Conservation (phyloP, 2,329 filamentous ascomycete species). For the Tympanopsis confertula region DNA sequence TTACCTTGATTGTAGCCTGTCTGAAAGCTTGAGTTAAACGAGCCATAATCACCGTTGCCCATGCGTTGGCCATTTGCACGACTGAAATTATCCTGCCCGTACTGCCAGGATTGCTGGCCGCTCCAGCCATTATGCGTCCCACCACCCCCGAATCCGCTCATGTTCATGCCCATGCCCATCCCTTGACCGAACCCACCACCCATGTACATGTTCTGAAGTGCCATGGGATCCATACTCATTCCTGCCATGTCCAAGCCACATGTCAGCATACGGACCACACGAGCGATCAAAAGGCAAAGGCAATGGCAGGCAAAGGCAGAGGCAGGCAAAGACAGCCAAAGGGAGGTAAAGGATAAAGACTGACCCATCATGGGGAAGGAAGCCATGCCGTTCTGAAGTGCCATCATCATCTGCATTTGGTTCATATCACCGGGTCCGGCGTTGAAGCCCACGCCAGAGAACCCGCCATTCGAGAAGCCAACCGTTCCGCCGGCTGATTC, state of each 20-base stretch:
- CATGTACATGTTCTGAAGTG: slow-evolving; percentile 69
- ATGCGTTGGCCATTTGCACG: slow-evolving; percentile 73
- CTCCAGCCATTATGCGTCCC: slow-evolving; percentile 71
- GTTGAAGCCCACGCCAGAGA: slow-evolving; percentile 46
- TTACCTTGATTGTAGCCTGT: slow-evolving; percentile 76
- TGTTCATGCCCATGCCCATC: slow-evolving; percentile 73
- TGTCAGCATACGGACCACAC: slow-evolving; percentile 16
- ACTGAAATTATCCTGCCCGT: slow-evolving; percentile 82
- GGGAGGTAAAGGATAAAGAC: slow-evolving; percentile 18
- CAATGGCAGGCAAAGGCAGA: slow-evolving; percentile 3
- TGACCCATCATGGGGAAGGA: slow-evolving; percentile 77
- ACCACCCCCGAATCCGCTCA: slow-evolving; percentile 58
- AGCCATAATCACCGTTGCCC: slow-evolving; percentile 70
- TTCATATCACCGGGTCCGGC: slow-evolving; percentile 54
- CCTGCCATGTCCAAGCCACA: slow-evolving; percentile 54
- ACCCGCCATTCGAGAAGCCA: slow-evolving; percentile 37
- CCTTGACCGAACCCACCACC: slow-evolving; percentile 65
- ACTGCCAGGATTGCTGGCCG: slow-evolving; percentile 72
- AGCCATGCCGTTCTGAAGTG: slow-evolving; percentile 57
- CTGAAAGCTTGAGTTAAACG: slow-evolving; percentile 66
- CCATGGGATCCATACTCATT: slow-evolving; percentile 75
- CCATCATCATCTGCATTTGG: slow-evolving; percentile 73
- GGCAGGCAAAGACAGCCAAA: slow-evolving; percentile 4
- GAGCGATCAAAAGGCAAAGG: no score
- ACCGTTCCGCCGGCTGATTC: no score